Conservation (phyloP, 2,329 filamentous ascomycete genomes). For the Cercospora zeina region DNA sequence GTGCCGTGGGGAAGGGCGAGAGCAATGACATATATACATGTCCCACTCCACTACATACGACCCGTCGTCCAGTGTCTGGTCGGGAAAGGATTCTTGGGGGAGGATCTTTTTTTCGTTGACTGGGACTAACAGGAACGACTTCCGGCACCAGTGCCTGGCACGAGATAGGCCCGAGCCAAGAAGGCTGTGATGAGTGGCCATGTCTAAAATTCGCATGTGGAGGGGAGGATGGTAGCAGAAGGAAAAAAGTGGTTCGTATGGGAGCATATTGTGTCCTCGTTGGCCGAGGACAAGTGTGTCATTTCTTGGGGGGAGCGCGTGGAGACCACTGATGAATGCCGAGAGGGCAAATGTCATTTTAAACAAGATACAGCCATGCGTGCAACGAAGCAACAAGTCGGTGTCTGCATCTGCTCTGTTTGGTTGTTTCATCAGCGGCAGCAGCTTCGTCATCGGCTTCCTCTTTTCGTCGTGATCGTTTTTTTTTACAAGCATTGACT, state of each 20-base stretch:
- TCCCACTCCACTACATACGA: background rate
- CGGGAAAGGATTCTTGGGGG: background rate
- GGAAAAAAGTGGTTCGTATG: background rate
- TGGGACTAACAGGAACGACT: background rate
- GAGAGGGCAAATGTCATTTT: slow-evolving; percentile 1
- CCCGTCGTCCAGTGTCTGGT: background rate
- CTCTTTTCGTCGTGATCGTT: background rate
- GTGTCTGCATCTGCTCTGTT: background rate
- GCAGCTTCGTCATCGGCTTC: background rate
- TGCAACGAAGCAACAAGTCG: background rate
- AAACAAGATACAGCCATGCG: background rate
- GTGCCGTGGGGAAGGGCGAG: slow-evolving; percentile 12
- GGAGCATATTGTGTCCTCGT: background rate
- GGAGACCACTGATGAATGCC: background rate
- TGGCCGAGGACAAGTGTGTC: slow-evolving; percentile 1
- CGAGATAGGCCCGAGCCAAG: slow-evolving; percentile 11
- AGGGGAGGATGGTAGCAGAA: background rate
- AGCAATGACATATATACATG: slow-evolving; percentile 12
- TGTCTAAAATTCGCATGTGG: background rate
- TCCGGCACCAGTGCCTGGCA: slow-evolving; percentile 2
- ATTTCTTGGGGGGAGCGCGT: slow-evolving; percentile 4
- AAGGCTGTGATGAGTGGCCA: background rate
- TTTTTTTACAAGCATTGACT: background rate
- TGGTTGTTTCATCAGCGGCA: background rate
- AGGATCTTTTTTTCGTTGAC: background rate